phyloP scores from a whole-genome alignment of 2,329 filamentous ascomycete genomes.

The Xylaria sp. region DNA sequence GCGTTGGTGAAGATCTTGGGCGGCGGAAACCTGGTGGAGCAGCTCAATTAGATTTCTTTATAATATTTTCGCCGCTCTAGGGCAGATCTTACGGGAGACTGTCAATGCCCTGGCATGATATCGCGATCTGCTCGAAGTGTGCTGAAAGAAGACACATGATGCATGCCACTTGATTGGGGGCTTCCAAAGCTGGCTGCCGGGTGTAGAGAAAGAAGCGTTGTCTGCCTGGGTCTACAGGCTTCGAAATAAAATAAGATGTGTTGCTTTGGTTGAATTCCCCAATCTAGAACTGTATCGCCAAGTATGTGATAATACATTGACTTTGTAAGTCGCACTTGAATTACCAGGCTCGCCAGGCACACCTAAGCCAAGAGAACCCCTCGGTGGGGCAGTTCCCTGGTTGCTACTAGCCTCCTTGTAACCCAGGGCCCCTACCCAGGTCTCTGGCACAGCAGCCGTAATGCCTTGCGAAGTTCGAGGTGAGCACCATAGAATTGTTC shows the following conservation, averaged over 20 bases:
- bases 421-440: neutral
- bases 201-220: neutral
- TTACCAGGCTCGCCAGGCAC: neutral
- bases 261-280: neutral
- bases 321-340: neutral
- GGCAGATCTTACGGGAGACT: constrained; percentile 70
- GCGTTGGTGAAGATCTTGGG: constrained; percentile 98
- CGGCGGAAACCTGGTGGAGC: constrained; percentile 75
- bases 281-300: neutral
- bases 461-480: neutral
- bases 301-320: neutral
- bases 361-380: constrained; percentile 6
- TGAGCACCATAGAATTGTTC: too few species aligned
- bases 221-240: neutral
- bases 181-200: neutral
- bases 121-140: constrained; percentile 80
- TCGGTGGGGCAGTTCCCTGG: constrained; percentile 11
- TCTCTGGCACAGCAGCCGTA: neutral
- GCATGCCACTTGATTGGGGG: constrained; percentile 39
- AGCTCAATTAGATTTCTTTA: constrained; percentile 17
- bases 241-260: neutral
- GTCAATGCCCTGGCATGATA: constrained; percentile 80
- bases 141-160: constrained; percentile 75
- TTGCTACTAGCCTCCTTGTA: neutral
- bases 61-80: neutral